These are phyloP conservation scores for Sporothrix globosa DNA, from an alignment of 2,329 filamentous ascomycete species.

Conservation along the genomic window DNA sequence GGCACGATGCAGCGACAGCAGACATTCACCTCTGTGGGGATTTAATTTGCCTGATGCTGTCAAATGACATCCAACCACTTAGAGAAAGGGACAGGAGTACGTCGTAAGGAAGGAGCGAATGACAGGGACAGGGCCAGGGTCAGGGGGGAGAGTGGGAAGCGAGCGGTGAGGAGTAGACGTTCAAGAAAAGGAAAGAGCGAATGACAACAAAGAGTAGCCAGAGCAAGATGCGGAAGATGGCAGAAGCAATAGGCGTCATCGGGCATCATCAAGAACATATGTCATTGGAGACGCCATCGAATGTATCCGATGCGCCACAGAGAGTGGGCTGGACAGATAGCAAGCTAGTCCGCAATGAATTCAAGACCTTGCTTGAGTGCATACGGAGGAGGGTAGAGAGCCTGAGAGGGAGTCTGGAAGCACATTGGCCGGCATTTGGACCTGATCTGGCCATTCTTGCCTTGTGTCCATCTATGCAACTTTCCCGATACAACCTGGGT, in stretches of 20 bases:
- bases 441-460: conserved; percentile 8
- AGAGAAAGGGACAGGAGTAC: background rate
- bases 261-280: background rate
- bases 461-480: background rate
- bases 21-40: background rate
- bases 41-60: background rate
- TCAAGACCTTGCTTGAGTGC: no score
- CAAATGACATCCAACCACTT: background rate
- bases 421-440: background rate
- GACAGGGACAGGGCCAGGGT: background rate
- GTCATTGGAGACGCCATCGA: background rate
- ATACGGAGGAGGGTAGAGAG: background rate
- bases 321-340: no score
- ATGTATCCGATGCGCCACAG: background rate
- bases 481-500: background rate
- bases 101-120: background rate
- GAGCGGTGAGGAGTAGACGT: background rate
- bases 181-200: conserved; percentile 10
- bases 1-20: background rate
- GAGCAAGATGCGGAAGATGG: background rate
- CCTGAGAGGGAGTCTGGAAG: background rate
- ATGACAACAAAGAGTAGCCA: background rate
- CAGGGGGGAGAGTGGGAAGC: background rate
- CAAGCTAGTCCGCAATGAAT: no score
- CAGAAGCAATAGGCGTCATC: conserved; percentile 12